These are phyloP conservation scores for Lignosus rhinocerotis DNA, from an alignment of 1,284 basidiomycete species.

Conservation along the genomic window DNA sequence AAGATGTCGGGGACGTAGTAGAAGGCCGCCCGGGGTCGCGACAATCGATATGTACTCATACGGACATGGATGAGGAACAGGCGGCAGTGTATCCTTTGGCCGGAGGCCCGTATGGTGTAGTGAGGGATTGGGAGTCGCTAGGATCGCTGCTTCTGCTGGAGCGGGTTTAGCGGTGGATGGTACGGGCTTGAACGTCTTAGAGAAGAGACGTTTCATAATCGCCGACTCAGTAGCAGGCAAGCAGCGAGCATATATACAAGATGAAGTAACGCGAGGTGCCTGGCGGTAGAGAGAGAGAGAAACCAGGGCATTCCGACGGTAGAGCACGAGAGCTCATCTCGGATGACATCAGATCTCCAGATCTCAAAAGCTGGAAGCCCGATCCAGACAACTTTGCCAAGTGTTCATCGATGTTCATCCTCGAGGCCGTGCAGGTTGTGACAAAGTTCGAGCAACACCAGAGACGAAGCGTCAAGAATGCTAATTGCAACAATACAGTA, in stretches of 20 bases:
- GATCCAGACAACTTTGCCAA: neutral
- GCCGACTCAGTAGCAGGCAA: neutral
- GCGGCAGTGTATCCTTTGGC: conserved; percentile 62
- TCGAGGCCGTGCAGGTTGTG: neutral
- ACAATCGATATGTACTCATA: conserved; percentile 65
- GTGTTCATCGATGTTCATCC: neutral
- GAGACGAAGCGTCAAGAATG: neutral
- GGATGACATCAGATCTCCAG: conserved; percentile 23
- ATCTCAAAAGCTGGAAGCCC: neutral
- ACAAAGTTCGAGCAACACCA: neutral
- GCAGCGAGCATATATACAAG: conserved; percentile 13
- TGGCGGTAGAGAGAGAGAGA: conserved; percentile 4
- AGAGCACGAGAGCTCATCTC: neutral
- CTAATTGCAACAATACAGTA: conserved; percentile 22
- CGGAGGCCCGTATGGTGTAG: conserved; percentile 44
- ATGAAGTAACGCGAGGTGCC: neutral
- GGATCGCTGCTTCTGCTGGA: conserved; percentile 20
- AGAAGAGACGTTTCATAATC: conserved; percentile 34
- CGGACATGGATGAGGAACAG: conserved; percentile 71
- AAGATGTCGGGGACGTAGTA: conserved; percentile 57
- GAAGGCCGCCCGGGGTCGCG: conserved; percentile 57
- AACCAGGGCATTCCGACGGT: conserved; percentile 7
- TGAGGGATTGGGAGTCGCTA: conserved; percentile 22
- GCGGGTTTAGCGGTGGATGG: conserved; percentile 11
- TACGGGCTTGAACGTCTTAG: conserved; percentile 26